phyloP scores from a whole-genome alignment of 2,329 filamentous ascomycete species.

The Xylaria arbuscula region DNA sequence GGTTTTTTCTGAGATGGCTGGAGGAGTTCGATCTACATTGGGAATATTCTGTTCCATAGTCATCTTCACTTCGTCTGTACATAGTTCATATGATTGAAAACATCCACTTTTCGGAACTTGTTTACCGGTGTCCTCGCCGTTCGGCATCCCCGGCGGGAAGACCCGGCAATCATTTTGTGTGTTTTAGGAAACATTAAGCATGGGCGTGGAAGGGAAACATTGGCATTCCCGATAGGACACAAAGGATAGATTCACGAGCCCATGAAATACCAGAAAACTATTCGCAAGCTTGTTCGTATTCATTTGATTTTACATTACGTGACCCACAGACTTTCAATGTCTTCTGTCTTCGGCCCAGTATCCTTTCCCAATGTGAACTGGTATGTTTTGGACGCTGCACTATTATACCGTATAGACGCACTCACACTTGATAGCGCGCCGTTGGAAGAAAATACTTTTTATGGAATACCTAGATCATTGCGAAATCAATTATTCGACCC shows the following conservation, averaged over 20 bases:
- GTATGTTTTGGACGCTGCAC: no score
- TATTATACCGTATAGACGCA: no score
- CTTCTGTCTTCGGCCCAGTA: no score
- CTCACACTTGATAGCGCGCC: no score
- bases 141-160: background rate
- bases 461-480: no score
- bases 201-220: constrained; percentile 19
- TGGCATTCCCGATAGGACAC: constrained; percentile 21
- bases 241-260: constrained; percentile 39
- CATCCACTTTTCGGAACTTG: constrained; percentile 15
- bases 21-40: constrained; percentile 28
- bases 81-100: constrained; percentile 37
- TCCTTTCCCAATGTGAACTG: no score
- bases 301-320: background rate
- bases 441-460: no score
- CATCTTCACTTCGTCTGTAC: constrained; percentile 40
- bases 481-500: no score
- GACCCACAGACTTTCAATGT: background rate
- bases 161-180: constrained; percentile 29
- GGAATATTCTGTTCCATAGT: constrained; percentile 19
- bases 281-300: constrained; percentile 10
- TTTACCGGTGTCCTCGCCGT: constrained; percentile 12
- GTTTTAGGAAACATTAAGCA: constrained; percentile 21
- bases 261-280: constrained; percentile 29
- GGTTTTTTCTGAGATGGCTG: constrained; percentile 40